These are phyloP conservation scores for Pulveroboletus sp. DNA, from an alignment of 768 basidiomycete species.

Conservation along the genomic window DNA sequence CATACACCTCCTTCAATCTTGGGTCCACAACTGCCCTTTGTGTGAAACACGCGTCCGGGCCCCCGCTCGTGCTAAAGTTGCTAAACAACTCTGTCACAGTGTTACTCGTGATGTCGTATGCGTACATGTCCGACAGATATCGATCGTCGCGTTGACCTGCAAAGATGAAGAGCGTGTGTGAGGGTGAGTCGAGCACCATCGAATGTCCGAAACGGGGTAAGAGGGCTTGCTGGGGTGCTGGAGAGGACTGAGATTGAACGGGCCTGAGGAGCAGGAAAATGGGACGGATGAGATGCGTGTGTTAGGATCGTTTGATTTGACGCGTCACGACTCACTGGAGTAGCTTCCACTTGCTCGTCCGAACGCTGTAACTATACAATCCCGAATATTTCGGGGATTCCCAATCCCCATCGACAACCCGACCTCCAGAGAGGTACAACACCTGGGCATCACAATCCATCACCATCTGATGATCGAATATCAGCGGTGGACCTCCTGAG, in stretches of 20 bases:
- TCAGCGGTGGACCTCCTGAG: constrained; percentile 63
- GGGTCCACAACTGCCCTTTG: constrained; percentile 70
- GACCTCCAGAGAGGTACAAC: constrained; percentile 73
- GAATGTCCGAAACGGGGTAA: constrained; percentile 72
- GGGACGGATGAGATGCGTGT: background rate
- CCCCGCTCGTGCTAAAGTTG: constrained; percentile 56
- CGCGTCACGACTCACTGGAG: constrained; percentile 49
- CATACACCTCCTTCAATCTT: constrained; percentile 59
- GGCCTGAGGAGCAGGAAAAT: constrained; percentile 11
- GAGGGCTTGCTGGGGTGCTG: constrained; percentile 38
- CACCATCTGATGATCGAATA: constrained; percentile 80
- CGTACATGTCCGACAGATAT: constrained; percentile 72
- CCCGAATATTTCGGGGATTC: constrained; percentile 60
- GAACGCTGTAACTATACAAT: constrained; percentile 67
- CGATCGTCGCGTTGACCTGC: constrained; percentile 66
- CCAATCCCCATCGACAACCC: constrained; percentile 64
- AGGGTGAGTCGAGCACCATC: constrained; percentile 66
- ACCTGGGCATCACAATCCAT: constrained; percentile 68
- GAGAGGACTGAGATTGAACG: constrained; percentile 9
- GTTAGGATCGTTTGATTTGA: background rate
- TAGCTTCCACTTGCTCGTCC: constrained; percentile 59
- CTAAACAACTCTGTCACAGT: constrained; percentile 57
- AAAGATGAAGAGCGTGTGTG: constrained; percentile 63
- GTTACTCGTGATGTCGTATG: constrained; percentile 58
- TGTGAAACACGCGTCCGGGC: constrained; percentile 69